Evolutionary conservation across 202 grass and related monocot species (phyloP).

Genomic region (Hordeum pubiflorum): DNA sequence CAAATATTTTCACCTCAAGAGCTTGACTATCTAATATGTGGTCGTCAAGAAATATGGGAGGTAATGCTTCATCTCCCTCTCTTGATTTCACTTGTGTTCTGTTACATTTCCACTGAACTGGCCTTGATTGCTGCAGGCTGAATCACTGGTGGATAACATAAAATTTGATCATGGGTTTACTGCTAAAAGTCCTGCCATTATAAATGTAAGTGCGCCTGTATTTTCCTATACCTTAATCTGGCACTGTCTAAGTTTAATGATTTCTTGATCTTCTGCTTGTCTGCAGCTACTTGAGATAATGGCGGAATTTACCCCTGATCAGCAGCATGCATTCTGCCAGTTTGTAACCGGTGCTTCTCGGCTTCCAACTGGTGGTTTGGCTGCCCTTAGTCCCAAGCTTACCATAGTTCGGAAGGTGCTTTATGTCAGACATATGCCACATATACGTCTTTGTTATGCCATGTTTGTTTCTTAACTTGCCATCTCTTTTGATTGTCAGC

Average conservation of each 20-base stretch:
- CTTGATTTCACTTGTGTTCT: background rate
- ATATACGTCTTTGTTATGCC: background rate
- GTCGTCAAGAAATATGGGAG: conserved; percentile 84
- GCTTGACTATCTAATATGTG: conserved; percentile 83
- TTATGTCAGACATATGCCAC: background rate
- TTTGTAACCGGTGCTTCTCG: conserved; percentile 61
- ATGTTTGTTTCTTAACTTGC: background rate
- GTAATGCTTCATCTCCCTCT: conserved; percentile 23
- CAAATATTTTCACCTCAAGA: conserved; percentile 91
- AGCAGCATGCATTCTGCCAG: conserved; percentile 55
- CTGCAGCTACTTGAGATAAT: conserved; percentile 55
- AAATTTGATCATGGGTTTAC: conserved; percentile 77
- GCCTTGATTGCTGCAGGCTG: conserved; percentile 27
- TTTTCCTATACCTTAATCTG: background rate
- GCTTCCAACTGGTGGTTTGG: conserved; percentile 59
- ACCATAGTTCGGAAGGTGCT: conserved; percentile 57
- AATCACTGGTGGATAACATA: conserved; percentile 53
- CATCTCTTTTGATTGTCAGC: conserved; percentile 31
- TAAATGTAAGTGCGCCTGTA: conserved; percentile 36
- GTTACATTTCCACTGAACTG: background rate
- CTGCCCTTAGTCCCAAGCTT: conserved; percentile 53
- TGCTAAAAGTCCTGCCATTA: conserved; percentile 47
- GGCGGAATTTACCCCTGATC: conserved; percentile 36
- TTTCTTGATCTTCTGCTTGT: conserved; percentile 5
- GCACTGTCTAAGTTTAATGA: background rate